phyloP scores from a whole-genome alignment of 257 asterid genomes.

The Paulownia fortunei region DNA sequence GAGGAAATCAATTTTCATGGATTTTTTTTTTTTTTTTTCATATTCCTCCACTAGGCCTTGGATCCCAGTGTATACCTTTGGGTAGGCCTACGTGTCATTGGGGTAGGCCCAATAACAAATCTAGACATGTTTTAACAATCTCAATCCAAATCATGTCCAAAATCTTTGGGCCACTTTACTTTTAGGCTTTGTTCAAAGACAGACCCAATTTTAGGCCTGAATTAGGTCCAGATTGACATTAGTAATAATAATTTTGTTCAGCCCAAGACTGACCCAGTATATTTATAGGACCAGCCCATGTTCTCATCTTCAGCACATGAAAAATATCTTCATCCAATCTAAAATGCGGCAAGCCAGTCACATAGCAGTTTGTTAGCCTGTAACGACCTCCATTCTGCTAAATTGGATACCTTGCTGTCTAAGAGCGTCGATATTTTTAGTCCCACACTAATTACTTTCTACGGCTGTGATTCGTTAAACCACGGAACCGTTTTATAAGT shows the following conservation, averaged over 20 bases:
- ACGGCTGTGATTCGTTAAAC: constrained; percentile 8
- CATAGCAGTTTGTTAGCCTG: background rate
- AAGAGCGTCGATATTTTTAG: background rate
- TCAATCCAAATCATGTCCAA: background rate
- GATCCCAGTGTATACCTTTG: no score
- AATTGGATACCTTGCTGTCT: no score
- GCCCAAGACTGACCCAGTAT: background rate
- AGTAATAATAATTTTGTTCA: background rate
- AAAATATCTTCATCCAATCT: constrained; percentile 4
- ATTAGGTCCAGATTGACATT: background rate
- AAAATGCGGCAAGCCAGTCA: background rate
- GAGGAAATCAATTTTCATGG: background rate
- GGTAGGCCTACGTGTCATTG: no score
- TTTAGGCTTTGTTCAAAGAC: background rate
- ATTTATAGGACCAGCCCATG: background rate
- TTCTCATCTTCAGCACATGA: background rate
- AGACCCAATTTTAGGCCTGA: background rate
- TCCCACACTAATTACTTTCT: background rate
- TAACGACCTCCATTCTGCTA: constrained; percentile 4
- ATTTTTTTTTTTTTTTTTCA: background rate
- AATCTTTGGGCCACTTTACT: background rate
- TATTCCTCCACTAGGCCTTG: no score
- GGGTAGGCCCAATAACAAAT: no score
- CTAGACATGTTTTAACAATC: no score
- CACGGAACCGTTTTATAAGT: background rate